Percentiles rank a stretch among this genome's conserved stretches.
These are phyloP conservation scores for barley (Hordeum vulgare) DNA, from an alignment of 176 grass and related monocot species.

Conservation along the genomic window DNA sequence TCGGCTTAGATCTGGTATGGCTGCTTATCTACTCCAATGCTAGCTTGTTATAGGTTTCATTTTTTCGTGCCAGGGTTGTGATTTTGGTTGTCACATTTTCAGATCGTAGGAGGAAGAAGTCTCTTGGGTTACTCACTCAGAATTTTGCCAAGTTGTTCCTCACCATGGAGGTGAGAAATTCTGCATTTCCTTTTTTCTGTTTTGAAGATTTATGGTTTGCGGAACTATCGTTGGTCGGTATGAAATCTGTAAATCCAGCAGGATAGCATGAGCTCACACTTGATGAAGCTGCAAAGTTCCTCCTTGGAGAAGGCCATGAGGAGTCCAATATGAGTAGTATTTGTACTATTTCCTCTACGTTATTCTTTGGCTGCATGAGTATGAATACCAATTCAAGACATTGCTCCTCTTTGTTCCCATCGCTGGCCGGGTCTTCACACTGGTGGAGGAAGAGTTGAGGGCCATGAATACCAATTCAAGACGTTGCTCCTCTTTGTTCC, in stretches of 20 bases:
- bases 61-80: background rate
- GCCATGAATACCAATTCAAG: no score
- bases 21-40: background rate
- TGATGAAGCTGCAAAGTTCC: background rate
- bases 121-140: conserved; percentile 70
- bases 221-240: background rate
- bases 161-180: conserved; percentile 52
- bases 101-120: conserved; percentile 78
- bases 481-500: no score
- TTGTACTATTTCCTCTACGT: no score
- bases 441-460: no score
- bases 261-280: conserved; percentile 55
- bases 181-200: background rate
- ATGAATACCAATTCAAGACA: no score
- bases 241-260: conserved; percentile 11
- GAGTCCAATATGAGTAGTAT: no score
- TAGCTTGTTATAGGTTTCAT: background rate
- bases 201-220: background rate
- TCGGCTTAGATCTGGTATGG: conserved; percentile 50
- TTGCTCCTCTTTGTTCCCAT: no score
- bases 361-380: no score
- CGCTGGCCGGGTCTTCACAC: no score
- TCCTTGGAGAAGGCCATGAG: conserved; percentile 24
- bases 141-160: conserved; percentile 91
- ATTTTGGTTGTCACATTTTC: conserved; percentile 1